Conservation (phyloP, 169 alveolate species). For the Babesia ovata region DNA sequence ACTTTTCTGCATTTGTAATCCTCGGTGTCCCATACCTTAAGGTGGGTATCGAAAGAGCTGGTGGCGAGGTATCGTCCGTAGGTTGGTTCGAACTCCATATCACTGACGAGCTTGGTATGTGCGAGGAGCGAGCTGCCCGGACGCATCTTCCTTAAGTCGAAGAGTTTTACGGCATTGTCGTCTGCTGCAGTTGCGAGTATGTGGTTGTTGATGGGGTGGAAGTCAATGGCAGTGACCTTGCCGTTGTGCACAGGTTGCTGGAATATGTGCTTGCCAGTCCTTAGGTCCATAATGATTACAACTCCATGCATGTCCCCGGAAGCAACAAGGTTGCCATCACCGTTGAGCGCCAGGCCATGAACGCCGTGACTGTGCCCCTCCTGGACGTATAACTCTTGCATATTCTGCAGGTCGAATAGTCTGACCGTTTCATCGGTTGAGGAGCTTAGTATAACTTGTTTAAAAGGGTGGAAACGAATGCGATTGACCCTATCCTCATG, state of each 20-base stretch:
- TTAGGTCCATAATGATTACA: constrained; percentile 72
- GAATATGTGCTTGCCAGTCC: constrained; percentile 78
- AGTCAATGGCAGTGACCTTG: constrained; percentile 71
- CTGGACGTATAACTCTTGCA: constrained; percentile 74
- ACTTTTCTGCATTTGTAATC: constrained; percentile 78
- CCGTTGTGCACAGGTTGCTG: constrained; percentile 74
- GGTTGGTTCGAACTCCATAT: constrained; percentile 74
- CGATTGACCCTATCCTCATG: constrained; percentile 77
- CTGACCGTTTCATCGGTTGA: constrained; percentile 78
- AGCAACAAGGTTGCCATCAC: constrained; percentile 76
- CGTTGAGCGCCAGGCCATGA: constrained; percentile 70
- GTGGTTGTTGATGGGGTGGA: constrained; percentile 75
- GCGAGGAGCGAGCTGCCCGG: constrained; percentile 73
- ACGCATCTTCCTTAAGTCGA: constrained; percentile 73
- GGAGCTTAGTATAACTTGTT: constrained; percentile 62
- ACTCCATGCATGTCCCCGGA: constrained; percentile 80
- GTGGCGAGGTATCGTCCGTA: constrained; percentile 80
- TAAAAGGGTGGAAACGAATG: constrained; percentile 74
- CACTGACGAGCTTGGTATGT: constrained; percentile 77
- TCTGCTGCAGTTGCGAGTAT: constrained; percentile 75
- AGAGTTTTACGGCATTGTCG: constrained; percentile 78
- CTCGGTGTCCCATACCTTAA: constrained; percentile 78
- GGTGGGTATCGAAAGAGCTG: constrained; percentile 75
- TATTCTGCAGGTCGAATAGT: constrained; percentile 69
- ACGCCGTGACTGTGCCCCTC: constrained; percentile 79